Evolutionary conservation across 2,329 filamentous ascomycete genomes (phyloP).

Genomic region (Chaetomiaceae sp.): DNA sequence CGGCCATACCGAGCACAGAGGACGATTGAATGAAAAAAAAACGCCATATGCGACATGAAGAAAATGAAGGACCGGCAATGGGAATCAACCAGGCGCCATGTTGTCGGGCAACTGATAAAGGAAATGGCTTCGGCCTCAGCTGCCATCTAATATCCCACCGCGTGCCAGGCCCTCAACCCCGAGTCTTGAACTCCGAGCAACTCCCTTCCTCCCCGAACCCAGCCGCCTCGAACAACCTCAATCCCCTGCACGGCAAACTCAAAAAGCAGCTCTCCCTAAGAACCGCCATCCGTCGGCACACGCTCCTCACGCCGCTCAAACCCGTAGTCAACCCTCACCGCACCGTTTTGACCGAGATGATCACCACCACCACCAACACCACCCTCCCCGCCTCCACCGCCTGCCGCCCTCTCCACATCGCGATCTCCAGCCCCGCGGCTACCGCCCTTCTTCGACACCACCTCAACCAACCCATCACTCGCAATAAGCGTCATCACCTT

Average conservation of each 20-base stretch:
- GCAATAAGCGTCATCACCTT: conserved; percentile 6
- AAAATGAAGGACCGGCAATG: no score
- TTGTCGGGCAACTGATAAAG: no score
- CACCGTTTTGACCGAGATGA: no score
- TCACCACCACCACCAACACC: background rate
- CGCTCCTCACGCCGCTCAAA: conserved; percentile 14
- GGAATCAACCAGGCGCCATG: no score
- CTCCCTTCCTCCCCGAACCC: background rate
- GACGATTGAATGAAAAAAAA: no score
- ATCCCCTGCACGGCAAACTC: background rate
- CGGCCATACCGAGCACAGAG: no score
- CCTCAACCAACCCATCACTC: background rate
- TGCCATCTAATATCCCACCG: no score
- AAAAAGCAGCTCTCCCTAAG: conserved; percentile 10
- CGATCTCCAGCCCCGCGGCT: conserved; percentile 13
- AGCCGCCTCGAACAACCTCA: background rate
- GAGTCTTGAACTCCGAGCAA: background rate
- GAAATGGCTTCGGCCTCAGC: no score
- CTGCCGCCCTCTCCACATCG: conserved; percentile 22
- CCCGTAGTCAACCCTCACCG: conserved; percentile 9
- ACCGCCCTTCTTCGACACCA: conserved; percentile 1
- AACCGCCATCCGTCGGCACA: conserved; percentile 3
- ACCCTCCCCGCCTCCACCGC: conserved; percentile 1
- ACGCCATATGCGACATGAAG: no score
- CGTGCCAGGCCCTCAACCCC: no score